Base-by-base conservation (phyloP, 345 rosid genomes). In the Schrenkiella parvula region DNA sequence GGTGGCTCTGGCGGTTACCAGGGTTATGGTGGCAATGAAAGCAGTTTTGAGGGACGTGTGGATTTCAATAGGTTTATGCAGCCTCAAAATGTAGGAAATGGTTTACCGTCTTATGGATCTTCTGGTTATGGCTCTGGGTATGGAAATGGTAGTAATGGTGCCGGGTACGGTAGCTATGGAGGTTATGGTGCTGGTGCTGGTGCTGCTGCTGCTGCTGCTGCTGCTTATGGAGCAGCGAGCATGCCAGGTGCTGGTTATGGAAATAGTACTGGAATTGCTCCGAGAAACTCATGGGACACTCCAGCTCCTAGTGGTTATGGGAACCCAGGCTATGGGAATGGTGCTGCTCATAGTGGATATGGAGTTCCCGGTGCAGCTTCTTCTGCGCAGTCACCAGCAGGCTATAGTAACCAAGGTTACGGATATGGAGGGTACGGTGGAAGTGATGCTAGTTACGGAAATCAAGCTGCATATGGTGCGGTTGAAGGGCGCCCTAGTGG, bases 221-320 rank as follows among this genome's bases (percentile, higher is more conserved):
- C 86, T 18, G 61, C 67, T 28, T 76, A 70, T 64, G 80, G 80
- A 64, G 69, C 57, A 26, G 31, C 68, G 9, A 32, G 10, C 52
- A 71, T 64, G 26, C 71, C 76, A 28, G 59, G 75, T 64, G 41
- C 19, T 0, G 60, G 59, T 46, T 76, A 69, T 54, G 75, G 64
- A 54, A 69, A 47, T 43, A 68, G 63, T 38, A 42, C 29, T 44
- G 59, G 70, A 31, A 60, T 46, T 70, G 64, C 59, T 37, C 58
- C 51, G 13, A 86, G 93, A 85, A 85, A 81, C 81, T 76, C 97
- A 44, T 93, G 97, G 98, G 84, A 80, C 38, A 55, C 80, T 54
- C 96, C 86, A 72, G 76, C 82, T 53, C 88, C 96, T n/a, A 64
- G 90, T 73, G 91, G 91, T 70, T 93, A 93, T 80, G 95, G 91